Conservation (phyloP, 2,329 filamentous ascomycete genomes). For the Alternaria triticimaculans region DNA sequence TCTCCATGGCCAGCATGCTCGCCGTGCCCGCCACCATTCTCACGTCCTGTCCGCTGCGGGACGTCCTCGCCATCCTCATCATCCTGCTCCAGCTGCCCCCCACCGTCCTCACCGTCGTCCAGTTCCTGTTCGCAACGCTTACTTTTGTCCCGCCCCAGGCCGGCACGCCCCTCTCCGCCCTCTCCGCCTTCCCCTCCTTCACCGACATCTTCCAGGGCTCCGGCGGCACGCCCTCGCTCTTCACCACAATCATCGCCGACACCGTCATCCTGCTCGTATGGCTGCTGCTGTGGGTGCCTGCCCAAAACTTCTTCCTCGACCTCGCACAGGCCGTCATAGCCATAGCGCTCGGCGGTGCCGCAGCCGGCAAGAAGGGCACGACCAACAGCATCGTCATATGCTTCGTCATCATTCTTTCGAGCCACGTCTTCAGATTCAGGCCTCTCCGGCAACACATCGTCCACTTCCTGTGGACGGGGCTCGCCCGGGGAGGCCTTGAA, state of each 20-base stretch:
- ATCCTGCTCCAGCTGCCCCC: conserved; percentile 92
- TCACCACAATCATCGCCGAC: conserved; percentile 85
- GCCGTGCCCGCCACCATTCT: conserved; percentile 85
- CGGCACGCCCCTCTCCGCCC: conserved; percentile 75
- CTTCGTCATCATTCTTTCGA: conserved; percentile 68
- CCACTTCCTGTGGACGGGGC: conserved; percentile 48
- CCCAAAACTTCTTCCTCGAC: conserved; percentile 87
- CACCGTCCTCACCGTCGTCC: conserved; percentile 84
- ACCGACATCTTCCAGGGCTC: conserved; percentile 91
- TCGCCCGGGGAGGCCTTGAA: conserved; percentile 51
- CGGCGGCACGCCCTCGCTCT: conserved; percentile 82
- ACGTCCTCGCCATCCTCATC: conserved; percentile 96
- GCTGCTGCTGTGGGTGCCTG: conserved; percentile 85
- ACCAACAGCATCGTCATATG: conserved; percentile 76
- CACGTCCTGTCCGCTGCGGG: conserved; percentile 85
- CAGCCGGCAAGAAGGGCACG: conserved; percentile 70
- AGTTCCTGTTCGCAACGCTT: conserved; percentile 89
- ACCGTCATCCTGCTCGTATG: conserved; percentile 82
- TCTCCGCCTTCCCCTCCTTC: conserved; percentile 77
- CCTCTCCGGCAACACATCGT: conserved; percentile 52
- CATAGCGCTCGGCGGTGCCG: conserved; percentile 84
- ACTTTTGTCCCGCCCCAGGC: conserved; percentile 85
- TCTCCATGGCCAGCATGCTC: conserved; percentile 71
- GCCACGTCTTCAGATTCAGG: conserved; percentile 62
- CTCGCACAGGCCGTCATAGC: conserved; percentile 93